A percentile compares a stretch with the other conserved stretches of the same genome.
phyloP scores from a whole-genome alignment of 306 rosid species.

The Cicer arietinum region DNA sequence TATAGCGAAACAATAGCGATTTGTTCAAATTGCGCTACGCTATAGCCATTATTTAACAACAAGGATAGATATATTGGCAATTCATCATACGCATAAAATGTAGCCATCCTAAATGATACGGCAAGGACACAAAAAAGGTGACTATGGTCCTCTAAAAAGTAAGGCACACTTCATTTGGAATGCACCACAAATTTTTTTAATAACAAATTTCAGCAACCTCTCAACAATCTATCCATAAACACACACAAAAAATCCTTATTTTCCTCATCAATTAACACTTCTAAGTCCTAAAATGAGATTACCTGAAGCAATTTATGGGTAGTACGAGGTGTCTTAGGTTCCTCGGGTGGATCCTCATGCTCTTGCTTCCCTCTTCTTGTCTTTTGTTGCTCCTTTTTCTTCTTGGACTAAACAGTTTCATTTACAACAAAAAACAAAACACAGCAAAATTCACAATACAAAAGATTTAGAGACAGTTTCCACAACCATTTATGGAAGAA shows the following conservation, averaged over 20 bases:
- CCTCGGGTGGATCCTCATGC: slow-evolving; percentile 51
- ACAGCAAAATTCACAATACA: slow-evolving; percentile 34
- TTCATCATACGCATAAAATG: slow-evolving; percentile 13
- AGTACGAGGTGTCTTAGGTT: slow-evolving; percentile 62
- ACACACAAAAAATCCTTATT: not conserved
- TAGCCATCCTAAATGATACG: slow-evolving; percentile 28
- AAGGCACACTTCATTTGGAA: not conserved
- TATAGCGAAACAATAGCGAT: too few relatives aligned
- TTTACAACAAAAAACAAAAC: slow-evolving; percentile 25
- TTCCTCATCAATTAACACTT: slow-evolving; percentile 22
- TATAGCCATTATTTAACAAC: too few relatives aligned
- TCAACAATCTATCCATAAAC: slow-evolving; percentile 17
- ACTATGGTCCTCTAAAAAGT: slow-evolving; percentile 1
- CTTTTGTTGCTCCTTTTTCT: slow-evolving; percentile 59
- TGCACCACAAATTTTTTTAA: not conserved
- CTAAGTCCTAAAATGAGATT: slow-evolving; percentile 26
- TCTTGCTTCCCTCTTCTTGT: slow-evolving; percentile 54
- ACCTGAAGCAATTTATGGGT: slow-evolving; percentile 95
- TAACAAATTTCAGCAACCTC: slow-evolving; percentile 16
- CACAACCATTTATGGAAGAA: not conserved
- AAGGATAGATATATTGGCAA: not conserved
- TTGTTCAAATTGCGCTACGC: too few relatives aligned
- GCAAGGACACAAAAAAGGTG: slow-evolving; percentile 6
- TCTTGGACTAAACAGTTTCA: slow-evolving; percentile 56
- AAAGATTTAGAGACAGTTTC: not conserved